Evolutionary conservation across 345 rosid genomes (phyloP).

Genomic region (Gossypium australe): DNA sequence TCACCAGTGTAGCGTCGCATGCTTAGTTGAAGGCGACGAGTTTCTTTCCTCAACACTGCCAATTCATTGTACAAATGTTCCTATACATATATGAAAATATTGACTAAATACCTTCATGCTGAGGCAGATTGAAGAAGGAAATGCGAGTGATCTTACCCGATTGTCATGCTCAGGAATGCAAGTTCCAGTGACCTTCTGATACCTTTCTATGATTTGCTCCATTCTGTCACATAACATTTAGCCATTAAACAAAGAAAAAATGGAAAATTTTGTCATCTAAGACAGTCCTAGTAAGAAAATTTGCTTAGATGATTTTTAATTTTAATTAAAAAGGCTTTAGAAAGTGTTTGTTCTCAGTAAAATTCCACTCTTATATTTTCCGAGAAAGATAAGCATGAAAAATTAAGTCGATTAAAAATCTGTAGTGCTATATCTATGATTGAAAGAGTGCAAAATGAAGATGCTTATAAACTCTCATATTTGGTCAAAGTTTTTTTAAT

Average conservation of each 20-base stretch:
- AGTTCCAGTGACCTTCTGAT: conserved; percentile 40
- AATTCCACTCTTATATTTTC: not conserved
- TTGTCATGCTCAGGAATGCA: conserved; percentile 45
- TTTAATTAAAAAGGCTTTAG: not conserved
- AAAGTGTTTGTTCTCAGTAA: not conserved
- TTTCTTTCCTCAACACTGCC: conserved; percentile 52
- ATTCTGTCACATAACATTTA: conserved; percentile 27
- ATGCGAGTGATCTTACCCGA: conserved; percentile 30
- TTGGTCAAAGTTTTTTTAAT: too few relatives aligned
- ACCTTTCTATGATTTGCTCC: conserved; percentile 59
- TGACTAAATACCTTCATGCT: not conserved
- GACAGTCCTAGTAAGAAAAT: not conserved
- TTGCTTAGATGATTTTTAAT: not conserved
- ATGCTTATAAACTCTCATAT: too few relatives aligned
- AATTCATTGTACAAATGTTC: conserved; percentile 49
- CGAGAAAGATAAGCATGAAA: too few relatives aligned
- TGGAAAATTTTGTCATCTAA: not conserved
- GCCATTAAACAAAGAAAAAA: not conserved
- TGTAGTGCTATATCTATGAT: too few relatives aligned
- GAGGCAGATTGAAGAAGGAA: not conserved
- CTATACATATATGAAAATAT: conserved; percentile 19
- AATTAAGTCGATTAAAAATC: too few relatives aligned
- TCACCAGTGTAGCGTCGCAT: conserved; percentile 58
- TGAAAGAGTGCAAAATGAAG: too few relatives aligned
- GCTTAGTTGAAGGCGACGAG: conserved; percentile 46